Evolutionary conservation across 345 rosid species (phyloP).

Genomic region (Citrus trifoliata): DNA sequence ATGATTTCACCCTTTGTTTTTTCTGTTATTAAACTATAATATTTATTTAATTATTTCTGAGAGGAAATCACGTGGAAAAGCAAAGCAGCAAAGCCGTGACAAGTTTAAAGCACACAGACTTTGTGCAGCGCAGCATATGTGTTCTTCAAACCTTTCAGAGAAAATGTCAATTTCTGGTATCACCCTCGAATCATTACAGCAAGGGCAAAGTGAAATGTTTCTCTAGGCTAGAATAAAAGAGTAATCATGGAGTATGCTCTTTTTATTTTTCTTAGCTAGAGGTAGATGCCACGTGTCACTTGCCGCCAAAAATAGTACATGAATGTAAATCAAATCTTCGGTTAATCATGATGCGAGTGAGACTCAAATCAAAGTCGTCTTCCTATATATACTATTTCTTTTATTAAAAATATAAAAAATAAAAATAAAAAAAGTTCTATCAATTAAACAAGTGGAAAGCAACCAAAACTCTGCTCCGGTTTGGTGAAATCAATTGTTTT

Average conservation of each 20-base stretch:
- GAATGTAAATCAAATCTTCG: background rate
- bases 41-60: background rate
- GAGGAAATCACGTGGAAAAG: slow-evolving; percentile 46
- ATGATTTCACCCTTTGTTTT: background rate
- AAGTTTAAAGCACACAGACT: slow-evolving; percentile 13
- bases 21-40: background rate
- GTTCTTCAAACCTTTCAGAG: slow-evolving; percentile 7
- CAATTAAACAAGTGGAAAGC: too few relatives aligned
- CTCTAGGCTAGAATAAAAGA: background rate
- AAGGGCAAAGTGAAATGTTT: slow-evolving; percentile 1
- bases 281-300: background rate
- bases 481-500: too few relatives aligned
- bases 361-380: too few relatives aligned
- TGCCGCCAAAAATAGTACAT: background rate
- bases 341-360: background rate
- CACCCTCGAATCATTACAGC: slow-evolving; percentile 21
- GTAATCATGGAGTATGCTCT: background rate
- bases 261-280: background rate
- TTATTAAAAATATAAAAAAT: too few relatives aligned
- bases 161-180: slow-evolving; percentile 16
- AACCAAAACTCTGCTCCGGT: too few relatives aligned
- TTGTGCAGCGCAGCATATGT: background rate
- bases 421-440: too few relatives aligned
- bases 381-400: too few relatives aligned
- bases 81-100: slow-evolving; percentile 7